phyloP scores from a whole-genome alignment of 306 rosid species.

The Cucurbita maxima region DNA sequence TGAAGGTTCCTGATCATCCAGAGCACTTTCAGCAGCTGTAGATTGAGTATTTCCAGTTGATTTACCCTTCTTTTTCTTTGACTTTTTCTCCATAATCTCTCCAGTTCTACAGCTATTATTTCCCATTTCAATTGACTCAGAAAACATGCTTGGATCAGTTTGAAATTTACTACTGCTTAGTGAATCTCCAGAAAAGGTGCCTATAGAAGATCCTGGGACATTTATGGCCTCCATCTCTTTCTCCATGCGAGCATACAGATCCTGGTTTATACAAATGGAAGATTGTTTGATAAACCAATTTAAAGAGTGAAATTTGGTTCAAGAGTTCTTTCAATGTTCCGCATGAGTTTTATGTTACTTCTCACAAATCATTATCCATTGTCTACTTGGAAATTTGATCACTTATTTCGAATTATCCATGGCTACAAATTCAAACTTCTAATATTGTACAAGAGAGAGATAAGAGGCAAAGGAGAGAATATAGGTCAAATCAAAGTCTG shows the following conservation, averaged over 20 bases:
- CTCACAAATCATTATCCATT: not conserved
- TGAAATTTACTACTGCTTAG: conserved; percentile 33
- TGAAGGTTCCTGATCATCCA: conserved; percentile 50
- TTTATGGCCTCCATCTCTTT: conserved; percentile 66
- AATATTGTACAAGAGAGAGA: not conserved
- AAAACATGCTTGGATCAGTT: conserved; percentile 34
- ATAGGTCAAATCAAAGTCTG: not conserved
- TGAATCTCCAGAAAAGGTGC: conserved; percentile 23
- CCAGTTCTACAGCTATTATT: conserved; percentile 38
- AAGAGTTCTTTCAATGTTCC: not conserved
- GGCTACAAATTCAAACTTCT: not conserved
- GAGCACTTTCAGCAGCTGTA: conserved; percentile 42
- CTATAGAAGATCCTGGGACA: conserved; percentile 34
- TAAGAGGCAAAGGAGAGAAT: not conserved
- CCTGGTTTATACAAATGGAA: conserved; percentile 32
- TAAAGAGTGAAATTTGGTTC: not conserved
- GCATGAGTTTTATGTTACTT: not conserved
- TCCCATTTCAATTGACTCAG: conserved; percentile 38
- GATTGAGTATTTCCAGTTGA: conserved; percentile 26
- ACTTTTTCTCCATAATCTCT: conserved; percentile 47
- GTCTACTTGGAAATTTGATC: not conserved
- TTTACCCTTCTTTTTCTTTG: conserved; percentile 76
- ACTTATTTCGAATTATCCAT: not conserved
- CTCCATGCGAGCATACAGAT: conserved; percentile 49
- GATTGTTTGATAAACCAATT: not conserved